Conservation (phyloP, 1,284 basidiomycete genomes). For the Mixia osmundae region DNA sequence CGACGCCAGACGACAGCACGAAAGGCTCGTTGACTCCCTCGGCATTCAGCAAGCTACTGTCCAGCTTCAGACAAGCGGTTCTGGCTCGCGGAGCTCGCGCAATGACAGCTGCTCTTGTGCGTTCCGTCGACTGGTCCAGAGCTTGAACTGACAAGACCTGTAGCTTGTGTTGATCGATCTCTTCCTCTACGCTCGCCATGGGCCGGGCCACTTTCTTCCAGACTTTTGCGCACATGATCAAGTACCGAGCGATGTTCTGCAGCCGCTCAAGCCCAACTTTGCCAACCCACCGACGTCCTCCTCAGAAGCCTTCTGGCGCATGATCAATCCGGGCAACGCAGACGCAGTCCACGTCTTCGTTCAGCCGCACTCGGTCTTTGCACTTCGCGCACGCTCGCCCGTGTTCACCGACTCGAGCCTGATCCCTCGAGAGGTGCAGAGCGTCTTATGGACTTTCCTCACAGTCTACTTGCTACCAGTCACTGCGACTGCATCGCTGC, state of each 20-base stretch:
- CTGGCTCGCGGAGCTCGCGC: neutral
- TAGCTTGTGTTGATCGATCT: conserved; percentile 5
- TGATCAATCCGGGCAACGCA: conserved; percentile 47
- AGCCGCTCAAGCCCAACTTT: conserved; percentile 4
- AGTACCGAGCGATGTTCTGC: too few relatives aligned
- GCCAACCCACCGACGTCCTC: conserved; percentile 13
- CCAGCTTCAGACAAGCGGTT: neutral
- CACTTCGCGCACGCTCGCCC: conserved; percentile 30
- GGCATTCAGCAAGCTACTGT: conserved; percentile 5
- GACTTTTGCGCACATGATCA: conserved; percentile 17
- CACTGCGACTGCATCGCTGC: conserved; percentile 40
- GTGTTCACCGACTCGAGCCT: conserved; percentile 19
- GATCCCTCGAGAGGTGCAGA: conserved; percentile 28
- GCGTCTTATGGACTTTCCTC: conserved; percentile 39
- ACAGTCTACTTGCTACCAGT: conserved; percentile 73
- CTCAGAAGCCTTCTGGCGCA: conserved; percentile 40
- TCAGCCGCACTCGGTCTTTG: conserved; percentile 51
- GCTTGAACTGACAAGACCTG: too few relatives aligned
- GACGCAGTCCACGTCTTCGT: conserved; percentile 51
- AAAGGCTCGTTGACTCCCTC: neutral
- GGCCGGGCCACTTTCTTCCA: conserved; percentile 16
- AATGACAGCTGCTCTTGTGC: neutral
- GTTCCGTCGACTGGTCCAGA: neutral
- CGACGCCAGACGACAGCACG: neutral
- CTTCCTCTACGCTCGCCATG: conserved; percentile 10